Base-by-base conservation (phyloP, 169 alveolate genomes). In the Perkinsus marinus region DNA sequence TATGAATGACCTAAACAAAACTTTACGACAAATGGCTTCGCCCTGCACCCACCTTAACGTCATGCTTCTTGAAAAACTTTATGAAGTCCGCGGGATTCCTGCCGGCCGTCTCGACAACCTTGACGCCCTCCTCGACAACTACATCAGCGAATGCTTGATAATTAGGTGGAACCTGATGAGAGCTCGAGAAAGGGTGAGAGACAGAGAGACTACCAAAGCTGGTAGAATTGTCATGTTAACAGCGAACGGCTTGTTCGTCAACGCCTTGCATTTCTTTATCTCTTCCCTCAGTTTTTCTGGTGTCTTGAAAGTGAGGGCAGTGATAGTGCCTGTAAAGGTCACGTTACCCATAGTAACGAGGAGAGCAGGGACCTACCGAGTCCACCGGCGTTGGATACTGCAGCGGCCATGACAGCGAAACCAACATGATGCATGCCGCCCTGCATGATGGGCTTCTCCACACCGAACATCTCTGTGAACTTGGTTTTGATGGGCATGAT, bases 381-480 rank as follows among this genome's bases (percentile, higher is more conserved):
- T 0, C 91, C 91, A 22, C 91, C 91, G 68, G 91, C 91, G 39
- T 89, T 41, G 36, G 91, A 89, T 16, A 89, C 91, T 7, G 91
- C 91, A 13, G 91, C 91, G 36, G 91, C 91, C 91, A 89, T 26
- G 0, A 19, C 22, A 9, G 91, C 91, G 43, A 26, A 89, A 39
- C 91, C 91, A 19, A 89, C 91, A 38, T 39, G 46, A 34, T 89
- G 91, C 91, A 89, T 89, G 38, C 91, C 91, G 37, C 91, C 91
- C 43, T 89, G 91, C 91, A 89, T 89, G 68, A 89, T 39, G 91
- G 91, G 91, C 38, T 89, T 39, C 91, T 89, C 91, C 39, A 89
- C 91, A 3, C 91, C 91, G 39, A 89, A 39, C 47, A 89, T 39
- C 68, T 89, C 91, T 39, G 91, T 89, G 19, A 89, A 89, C 43